Evolutionary conservation across 371 early-diverging fungal species (phyloP), one percentile per base, ranked within the genome.

Genomic region (Rhizopus microsporus): DNA sequence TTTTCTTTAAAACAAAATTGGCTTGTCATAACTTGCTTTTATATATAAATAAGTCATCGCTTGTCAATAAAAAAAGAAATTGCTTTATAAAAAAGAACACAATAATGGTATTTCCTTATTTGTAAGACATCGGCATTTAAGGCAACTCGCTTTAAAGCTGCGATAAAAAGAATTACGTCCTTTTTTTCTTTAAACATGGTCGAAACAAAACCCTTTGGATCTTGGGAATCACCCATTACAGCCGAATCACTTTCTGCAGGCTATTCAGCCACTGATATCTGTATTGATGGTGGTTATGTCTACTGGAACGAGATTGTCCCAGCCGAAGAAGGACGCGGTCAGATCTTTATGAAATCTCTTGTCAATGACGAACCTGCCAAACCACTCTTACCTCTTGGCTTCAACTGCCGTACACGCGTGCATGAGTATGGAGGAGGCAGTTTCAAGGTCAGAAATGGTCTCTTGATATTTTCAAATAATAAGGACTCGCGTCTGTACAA

Each of bases 401-500:
- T 71, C 47, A 68, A 63, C 51, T 80, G 80, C 17, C 54, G 62
- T 12, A 76, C 85, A 0, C 80, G 83, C 9, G 91, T 89, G 6
- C 89, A 91, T 58, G 91, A 90, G 65, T 91, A 91, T 57, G 92
- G 92, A 9, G 87, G 89, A 32, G 85, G 85, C 8, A 71, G 78
- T 5, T 87, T 87, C 49, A 70, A 79, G 0, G 82, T 85, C 7
- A 68, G 77, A 15, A 77, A 74, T 39, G 81, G 83, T 6, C 55
- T 83, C 13, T 57, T 87, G 13, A 71, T 89, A 49, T 90, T 89
- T 57, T 74, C 84, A 35, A 88, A 90, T 65, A 77, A 82, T 62
- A 33, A 30, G 6, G 86, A 86, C 55, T 62, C 61, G 10, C 81
- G 85, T 15, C 59, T 89, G 5, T 89, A 87, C 61, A 72, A 68